These are phyloP conservation scores for Alternaria angustiovoidea DNA, from an alignment of 2,329 filamentous ascomycete species.

Conservation along the genomic window DNA sequence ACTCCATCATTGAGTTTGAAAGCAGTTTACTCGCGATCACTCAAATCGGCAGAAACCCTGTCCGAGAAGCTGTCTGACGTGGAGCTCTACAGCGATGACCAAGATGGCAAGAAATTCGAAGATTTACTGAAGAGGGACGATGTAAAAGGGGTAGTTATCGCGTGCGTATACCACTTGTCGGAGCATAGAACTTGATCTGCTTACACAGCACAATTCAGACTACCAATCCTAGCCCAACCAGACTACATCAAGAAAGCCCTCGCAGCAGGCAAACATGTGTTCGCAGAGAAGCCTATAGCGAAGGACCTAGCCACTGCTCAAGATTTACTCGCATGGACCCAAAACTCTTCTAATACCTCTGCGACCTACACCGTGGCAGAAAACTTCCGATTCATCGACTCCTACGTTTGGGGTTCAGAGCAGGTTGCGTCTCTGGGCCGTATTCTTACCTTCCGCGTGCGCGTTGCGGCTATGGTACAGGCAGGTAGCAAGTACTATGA, in stretches of 20 bases:
- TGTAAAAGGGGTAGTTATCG: constrained; percentile 64
- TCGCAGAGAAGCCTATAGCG: constrained; percentile 74
- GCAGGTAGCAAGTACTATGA: constrained; percentile 64
- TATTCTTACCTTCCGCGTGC: constrained; percentile 63
- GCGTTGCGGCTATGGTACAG: constrained; percentile 56
- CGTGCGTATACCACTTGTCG: constrained; percentile 44
- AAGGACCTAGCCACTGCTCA: constrained; percentile 63
- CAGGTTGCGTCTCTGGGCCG: constrained; percentile 63
- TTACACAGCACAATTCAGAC: constrained; percentile 40
- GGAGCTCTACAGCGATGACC: constrained; percentile 67
- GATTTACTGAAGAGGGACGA: constrained; percentile 64
- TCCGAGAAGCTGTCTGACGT: constrained; percentile 52
- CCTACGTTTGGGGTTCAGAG: constrained; percentile 61
- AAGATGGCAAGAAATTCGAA: constrained; percentile 56
- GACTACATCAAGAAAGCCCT: constrained; percentile 66
- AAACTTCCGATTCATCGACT: constrained; percentile 72
- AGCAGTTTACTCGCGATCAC: constrained; percentile 71
- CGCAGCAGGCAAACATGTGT: constrained; percentile 72
- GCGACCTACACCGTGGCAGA: constrained; percentile 66
- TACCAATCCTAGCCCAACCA: constrained; percentile 70
- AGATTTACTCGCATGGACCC: constrained; percentile 59
- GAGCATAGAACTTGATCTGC: not conserved
- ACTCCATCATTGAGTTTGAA: constrained; percentile 64
- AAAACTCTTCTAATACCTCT: constrained; percentile 48
- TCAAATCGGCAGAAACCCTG: constrained; percentile 61